Base-by-base conservation (phyloP, 2,329 filamentous ascomycete genomes). In the Volutella citrinella region DNA sequence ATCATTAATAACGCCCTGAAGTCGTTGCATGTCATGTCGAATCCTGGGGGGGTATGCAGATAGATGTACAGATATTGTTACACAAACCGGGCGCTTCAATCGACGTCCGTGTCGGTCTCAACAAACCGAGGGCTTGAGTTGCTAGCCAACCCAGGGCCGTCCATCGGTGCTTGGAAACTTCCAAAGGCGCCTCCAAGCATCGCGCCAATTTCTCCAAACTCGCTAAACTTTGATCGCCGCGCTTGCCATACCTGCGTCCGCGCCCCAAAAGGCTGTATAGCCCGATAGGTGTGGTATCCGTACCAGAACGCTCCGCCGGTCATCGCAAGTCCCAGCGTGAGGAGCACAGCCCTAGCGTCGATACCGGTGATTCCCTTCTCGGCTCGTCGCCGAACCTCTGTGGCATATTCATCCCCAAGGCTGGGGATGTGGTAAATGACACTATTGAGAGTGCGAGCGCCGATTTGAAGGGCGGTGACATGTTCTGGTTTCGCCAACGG, bases 121-220 rank as follows among this genome's bases (percentile, higher is more conserved):
- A 64, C 50, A 27, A 64, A 42, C 7, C 52, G 54, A 14, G 57
- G 54, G 14, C 33, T 35, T 14, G 46, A 37, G 7, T 16, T 19
- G 30, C 30, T 30, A 13, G 27, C 29, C 22, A 41, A 30, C n/a
- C 33, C 41, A 5, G 46, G 27, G 16, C 40, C 26, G 28, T 37
- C 43, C n/a, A 27, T 27, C 4, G 42, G 37, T 19, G 47, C 33
- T 16, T 42, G 40, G 30, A 46, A 49, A 4, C 51, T 46, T 18
- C 60, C 59, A 13, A 65, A 38, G 6, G 54, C 59, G 26, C 53
- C 59, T 11, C 51, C 49, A 19, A 76, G 45, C 55, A 76, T 66
- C 1, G 64, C 59, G 1, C 72, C 70, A 12, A 72, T 54, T 15
- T 70, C 66, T 5, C 71, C 72, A 43, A 72, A 70, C 36, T 62